Conservation (phyloP, 2,329 filamentous ascomycete genomes). For the Alternaria arborescens region DNA sequence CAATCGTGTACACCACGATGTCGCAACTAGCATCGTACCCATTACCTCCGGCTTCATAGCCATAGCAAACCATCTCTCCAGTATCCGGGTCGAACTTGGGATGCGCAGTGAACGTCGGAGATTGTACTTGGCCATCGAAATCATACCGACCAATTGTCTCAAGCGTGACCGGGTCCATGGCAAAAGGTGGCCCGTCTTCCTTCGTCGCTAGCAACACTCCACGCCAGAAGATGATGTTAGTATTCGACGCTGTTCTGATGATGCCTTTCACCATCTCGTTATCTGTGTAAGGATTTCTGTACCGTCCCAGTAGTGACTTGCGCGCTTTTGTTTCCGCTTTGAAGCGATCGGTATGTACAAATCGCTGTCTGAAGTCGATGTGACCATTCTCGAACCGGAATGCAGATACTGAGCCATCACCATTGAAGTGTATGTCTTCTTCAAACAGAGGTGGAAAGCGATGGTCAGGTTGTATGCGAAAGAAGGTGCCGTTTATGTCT, state of each 20-base stretch:
- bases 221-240: slow-evolving; percentile 67
- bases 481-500: slow-evolving; percentile 58
- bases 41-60: slow-evolving; percentile 54
- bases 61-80: slow-evolving; percentile 54
- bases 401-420: slow-evolving; percentile 56
- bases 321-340: slow-evolving; percentile 51
- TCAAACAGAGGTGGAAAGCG: slow-evolving; percentile 64
- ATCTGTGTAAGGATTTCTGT: slow-evolving; percentile 66
- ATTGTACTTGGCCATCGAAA: slow-evolving; percentile 51
- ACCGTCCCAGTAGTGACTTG: slow-evolving; percentile 61
- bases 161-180: slow-evolving; percentile 52
- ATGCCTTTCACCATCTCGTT: slow-evolving; percentile 64
- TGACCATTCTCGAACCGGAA: slow-evolving; percentile 54
- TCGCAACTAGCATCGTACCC: slow-evolving; percentile 47
- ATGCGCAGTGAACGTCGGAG: slow-evolving; percentile 56
- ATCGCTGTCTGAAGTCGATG: slow-evolving; percentile 55
- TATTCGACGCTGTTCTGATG: slow-evolving; percentile 66
- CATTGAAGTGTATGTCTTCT: slow-evolving; percentile 62
- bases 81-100: slow-evolving; percentile 56
- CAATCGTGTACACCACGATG: slow-evolving; percentile 53
- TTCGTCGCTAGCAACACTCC: slow-evolving; percentile 65
- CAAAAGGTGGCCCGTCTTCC: slow-evolving; percentile 54
- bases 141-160: slow-evolving; percentile 53
- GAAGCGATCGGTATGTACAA: slow-evolving; percentile 55
- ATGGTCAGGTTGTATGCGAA: slow-evolving; percentile 56